Conservation (phyloP, 2,329 filamentous ascomycete genomes). For the Orbilia quercus region DNA sequence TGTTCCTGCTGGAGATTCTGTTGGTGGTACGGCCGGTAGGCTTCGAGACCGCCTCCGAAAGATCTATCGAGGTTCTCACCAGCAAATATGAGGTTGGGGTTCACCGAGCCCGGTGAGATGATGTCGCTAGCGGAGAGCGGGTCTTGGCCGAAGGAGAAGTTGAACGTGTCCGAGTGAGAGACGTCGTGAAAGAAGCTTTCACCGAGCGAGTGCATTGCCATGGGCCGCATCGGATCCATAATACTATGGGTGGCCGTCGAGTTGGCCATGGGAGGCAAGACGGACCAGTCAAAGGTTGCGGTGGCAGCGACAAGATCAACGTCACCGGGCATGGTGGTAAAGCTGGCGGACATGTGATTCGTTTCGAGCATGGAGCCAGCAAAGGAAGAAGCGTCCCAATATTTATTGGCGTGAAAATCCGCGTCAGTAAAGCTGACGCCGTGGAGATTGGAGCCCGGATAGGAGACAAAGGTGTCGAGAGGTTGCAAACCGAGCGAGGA, state of each 20-base stretch:
- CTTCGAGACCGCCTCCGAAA: constrained; percentile 28
- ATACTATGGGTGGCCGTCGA: constrained; percentile 12
- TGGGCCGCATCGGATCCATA: constrained; percentile 39
- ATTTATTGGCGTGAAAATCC: constrained; percentile 45
- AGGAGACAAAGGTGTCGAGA: constrained; percentile 40
- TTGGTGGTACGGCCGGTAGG: constrained; percentile 47
- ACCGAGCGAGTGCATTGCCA: constrained; percentile 43
- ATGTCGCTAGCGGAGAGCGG: constrained; percentile 48
- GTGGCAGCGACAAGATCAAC: constrained; percentile 41
- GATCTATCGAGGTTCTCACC: constrained; percentile 24
- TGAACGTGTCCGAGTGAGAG: constrained; percentile 31
- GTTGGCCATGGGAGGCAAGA: constrained; percentile 26
- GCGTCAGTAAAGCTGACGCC: constrained; percentile 25
- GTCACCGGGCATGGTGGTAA: constrained; percentile 36
- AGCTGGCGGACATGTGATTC: constrained; percentile 19
- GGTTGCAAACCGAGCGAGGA: constrained; percentile 33
- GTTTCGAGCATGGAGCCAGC: constrained; percentile 35
- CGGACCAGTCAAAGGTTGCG: constrained; percentile 48
- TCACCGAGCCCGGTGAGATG: constrained; percentile 45
- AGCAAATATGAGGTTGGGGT: constrained; percentile 51
- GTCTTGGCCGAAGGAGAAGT: constrained; percentile 50
- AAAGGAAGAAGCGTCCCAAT: constrained; percentile 51
- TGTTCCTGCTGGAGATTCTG: constrained; percentile 48
- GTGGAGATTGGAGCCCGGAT: constrained; percentile 17
- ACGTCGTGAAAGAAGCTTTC: constrained; percentile 46